Conservation (phyloP, 805 yeast species). For the Starmerella sp. region DNA sequence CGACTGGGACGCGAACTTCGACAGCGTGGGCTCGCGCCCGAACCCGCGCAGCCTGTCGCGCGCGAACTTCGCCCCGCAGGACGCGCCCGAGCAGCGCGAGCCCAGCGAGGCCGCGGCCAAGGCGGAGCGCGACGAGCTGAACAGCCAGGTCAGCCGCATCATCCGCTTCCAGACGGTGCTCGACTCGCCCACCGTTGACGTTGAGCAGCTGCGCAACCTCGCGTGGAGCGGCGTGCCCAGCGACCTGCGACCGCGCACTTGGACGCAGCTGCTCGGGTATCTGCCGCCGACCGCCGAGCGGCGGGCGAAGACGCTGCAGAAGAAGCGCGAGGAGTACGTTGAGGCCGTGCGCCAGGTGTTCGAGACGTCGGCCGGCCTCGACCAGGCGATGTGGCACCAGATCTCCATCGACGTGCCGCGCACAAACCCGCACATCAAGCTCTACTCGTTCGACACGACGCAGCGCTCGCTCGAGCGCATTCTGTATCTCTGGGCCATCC, state of each 20-base stretch:
- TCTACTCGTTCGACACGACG: constrained; percentile 58
- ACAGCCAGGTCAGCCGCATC: constrained; percentile 50
- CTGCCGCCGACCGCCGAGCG: constrained; percentile 75
- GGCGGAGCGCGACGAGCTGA: constrained; percentile 44
- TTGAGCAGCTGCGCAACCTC: constrained; percentile 58
- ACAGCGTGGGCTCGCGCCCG: constrained; percentile 24
- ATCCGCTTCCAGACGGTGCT: constrained; percentile 56
- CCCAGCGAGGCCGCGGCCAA: constrained; percentile 29
- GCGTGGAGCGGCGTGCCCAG: constrained; percentile 93
- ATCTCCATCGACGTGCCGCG: constrained; percentile 89
- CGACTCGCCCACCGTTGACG: constrained; percentile 43
- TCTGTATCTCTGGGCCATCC: constrained; percentile 83
- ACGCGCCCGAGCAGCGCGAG: constrained; percentile 6
- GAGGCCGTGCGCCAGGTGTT: constrained; percentile 65
- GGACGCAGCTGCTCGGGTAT: constrained; percentile 87
- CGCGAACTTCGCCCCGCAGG: constrained; percentile 3
- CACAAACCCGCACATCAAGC: constrained; percentile 72
- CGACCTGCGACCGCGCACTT: constrained; percentile 65
- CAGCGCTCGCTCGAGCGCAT: constrained; percentile 73
- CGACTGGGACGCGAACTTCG: constrained; percentile 82
- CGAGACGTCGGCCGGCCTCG: constrained; percentile 40
- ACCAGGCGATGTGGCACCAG: constrained; percentile 85
- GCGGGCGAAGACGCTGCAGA: constrained; percentile 52
- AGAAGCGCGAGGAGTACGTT: constrained; percentile 76
- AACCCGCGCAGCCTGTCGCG: constrained; percentile 15